phyloP scores from a whole-genome alignment of 2,329 filamentous ascomycete species.

The Trichoderma sp. region DNA sequence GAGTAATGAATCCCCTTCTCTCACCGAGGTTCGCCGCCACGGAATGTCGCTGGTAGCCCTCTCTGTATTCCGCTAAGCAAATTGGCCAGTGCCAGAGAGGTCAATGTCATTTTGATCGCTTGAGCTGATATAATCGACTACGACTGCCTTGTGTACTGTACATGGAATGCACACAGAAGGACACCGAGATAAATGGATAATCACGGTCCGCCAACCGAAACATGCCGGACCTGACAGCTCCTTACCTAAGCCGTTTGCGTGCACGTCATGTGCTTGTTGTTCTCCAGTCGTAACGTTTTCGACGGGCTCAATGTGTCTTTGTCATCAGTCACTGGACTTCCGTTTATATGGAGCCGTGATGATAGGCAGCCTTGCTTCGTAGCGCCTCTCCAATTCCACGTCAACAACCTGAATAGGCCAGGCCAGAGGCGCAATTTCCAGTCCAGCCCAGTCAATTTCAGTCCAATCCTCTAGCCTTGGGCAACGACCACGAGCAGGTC shows the following conservation, averaged over 20 bases:
- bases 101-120: no score
- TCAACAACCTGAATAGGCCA: slow-evolving; percentile 1
- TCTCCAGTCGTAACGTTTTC: background rate
- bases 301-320: background rate
- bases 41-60: background rate
- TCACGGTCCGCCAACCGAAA: no score
- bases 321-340: slow-evolving; percentile 20
- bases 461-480: background rate
- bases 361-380: no score
- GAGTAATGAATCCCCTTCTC: background rate
- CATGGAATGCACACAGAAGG: no score
- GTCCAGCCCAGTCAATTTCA: background rate
- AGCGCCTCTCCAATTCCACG: background rate
- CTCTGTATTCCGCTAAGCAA: background rate
- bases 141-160: no score
- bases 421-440: no score
- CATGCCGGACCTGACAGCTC: background rate
- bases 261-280: slow-evolving; percentile 11
- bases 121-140: no score
- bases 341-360: no score
- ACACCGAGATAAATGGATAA: no score
- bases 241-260: slow-evolving; percentile 7
- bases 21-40: slow-evolving; percentile 11
- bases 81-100: background rate
- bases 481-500: background rate